phyloP scores from a whole-genome alignment of 129 eudicot genomes.

The Tagetes erecta region DNA sequence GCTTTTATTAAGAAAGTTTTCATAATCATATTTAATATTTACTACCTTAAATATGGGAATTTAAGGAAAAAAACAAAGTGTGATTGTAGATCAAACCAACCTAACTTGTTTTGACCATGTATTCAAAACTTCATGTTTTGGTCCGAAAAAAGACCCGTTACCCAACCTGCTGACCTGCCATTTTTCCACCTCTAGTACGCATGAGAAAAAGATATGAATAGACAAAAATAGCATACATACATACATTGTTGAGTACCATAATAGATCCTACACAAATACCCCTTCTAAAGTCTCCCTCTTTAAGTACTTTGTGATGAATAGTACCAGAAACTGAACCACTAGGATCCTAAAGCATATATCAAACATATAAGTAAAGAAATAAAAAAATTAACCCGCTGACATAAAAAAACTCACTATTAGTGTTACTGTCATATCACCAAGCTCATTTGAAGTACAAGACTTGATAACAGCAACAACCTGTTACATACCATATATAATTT shows the following conservation, averaged over 20 bases:
- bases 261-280: constrained; percentile 58
- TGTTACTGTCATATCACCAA: constrained; percentile 74
- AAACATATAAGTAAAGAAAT: constrained; percentile 27
- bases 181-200: background rate
- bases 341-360: constrained; percentile 56
- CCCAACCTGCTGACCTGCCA: background rate
- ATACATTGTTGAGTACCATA: constrained; percentile 71
- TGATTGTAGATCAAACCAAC: background rate
- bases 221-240: constrained; percentile 8
- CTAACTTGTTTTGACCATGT: background rate
- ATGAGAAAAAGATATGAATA: constrained; percentile 7
- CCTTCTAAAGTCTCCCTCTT: constrained; percentile 53
- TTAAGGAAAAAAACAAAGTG: background rate
- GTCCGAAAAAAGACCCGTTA: background rate
- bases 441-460: constrained; percentile 68
- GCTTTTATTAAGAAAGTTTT: background rate
- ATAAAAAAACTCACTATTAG: constrained; percentile 58
- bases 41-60: too few species aligned
- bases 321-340: constrained; percentile 68
- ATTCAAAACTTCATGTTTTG: background rate
- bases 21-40: background rate
- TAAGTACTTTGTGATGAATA: constrained; percentile 70
- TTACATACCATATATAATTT: constrained; percentile 14
- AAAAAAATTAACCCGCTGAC: background rate
- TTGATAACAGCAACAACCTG: constrained; percentile 89